Evolutionary conservation across 1,284 basidiomycete genomes (phyloP).

Genomic region (Xerocomus amazonicus): DNA sequence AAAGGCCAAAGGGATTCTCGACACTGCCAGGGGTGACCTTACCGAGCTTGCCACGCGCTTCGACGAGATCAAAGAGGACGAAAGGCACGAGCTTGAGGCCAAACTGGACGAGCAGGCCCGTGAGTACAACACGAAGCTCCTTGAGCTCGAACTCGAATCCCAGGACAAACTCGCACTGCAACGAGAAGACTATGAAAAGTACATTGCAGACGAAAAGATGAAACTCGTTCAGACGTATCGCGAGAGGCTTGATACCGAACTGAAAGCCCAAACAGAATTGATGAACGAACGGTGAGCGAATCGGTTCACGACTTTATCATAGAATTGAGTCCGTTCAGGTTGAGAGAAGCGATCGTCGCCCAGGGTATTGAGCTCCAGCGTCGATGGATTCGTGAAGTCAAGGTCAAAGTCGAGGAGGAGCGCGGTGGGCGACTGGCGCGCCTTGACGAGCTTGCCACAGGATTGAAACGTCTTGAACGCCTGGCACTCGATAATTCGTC

Average conservation of each 20-base stretch:
- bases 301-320: neutral
- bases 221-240: slow-evolving; percentile 80
- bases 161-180: slow-evolving; percentile 83
- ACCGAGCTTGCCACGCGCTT: slow-evolving; percentile 76
- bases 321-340: slow-evolving; percentile 40
- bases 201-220: slow-evolving; percentile 77
- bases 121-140: slow-evolving; percentile 82
- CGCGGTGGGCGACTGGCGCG: slow-evolving; percentile 94
- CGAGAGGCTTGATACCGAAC: slow-evolving; percentile 82
- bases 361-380: slow-evolving; percentile 98
- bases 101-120: slow-evolving; percentile 79
- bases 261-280: slow-evolving; percentile 85
- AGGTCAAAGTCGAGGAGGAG: slow-evolving; percentile 94
- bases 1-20: slow-evolving; percentile 69
- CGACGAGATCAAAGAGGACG: slow-evolving; percentile 79
- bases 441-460: slow-evolving; percentile 88
- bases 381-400: slow-evolving; percentile 95
- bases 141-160: slow-evolving; percentile 80
- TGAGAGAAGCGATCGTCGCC: slow-evolving; percentile 92
- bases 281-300: slow-evolving; percentile 83
- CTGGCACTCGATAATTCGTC: slow-evolving; percentile 88
- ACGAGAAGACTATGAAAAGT: slow-evolving; percentile 83
- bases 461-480: slow-evolving; percentile 87
- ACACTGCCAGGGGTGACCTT: slow-evolving; percentile 80
- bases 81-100: slow-evolving; percentile 72